These are phyloP conservation scores for Cylindrotheca closterium DNA, from an alignment of 108 stramenopile genomes.

Conservation along the genomic window DNA sequence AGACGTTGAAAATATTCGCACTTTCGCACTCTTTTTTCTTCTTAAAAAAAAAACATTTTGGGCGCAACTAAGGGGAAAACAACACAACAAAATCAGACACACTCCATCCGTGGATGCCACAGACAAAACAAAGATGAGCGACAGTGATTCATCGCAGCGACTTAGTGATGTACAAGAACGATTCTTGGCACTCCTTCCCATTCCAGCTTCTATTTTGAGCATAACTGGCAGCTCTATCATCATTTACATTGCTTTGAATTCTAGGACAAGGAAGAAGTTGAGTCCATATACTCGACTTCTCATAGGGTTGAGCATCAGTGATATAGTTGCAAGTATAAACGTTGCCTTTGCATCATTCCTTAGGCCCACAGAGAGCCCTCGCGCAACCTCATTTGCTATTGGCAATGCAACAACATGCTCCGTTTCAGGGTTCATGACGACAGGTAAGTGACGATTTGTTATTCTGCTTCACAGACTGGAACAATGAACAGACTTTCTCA, in stretches of 20 bases:
- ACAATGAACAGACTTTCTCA: no score
- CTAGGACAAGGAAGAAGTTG: not conserved
- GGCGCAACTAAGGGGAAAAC: no score
- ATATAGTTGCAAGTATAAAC: slow-evolving; percentile 10
- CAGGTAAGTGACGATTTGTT: no score
- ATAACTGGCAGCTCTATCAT: slow-evolving; percentile 16
- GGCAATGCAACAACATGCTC: slow-evolving; percentile 34
- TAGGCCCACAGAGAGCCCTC: not conserved
- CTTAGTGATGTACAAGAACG: slow-evolving; percentile 14
- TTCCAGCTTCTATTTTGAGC: not conserved
- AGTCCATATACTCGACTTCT: slow-evolving; percentile 18
- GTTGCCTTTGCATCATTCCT: slow-evolving; percentile 8
- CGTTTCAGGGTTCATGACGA: slow-evolving; percentile 18
- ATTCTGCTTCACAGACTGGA: no score
- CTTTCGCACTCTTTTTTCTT: no score
- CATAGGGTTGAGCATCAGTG: slow-evolving; percentile 19
- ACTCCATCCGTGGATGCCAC: no score
- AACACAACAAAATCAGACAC: no score
- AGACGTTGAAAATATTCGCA: no score
- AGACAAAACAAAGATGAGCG: not conserved
- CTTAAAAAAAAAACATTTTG: no score
- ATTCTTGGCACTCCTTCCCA: not conserved
- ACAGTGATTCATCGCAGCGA: not conserved
- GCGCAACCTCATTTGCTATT: slow-evolving; percentile 13
- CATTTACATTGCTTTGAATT: slow-evolving; percentile 4